Conservation (phyloP, 2,329 filamentous ascomycete genomes). For the Fusarium solani-melongenae region DNA sequence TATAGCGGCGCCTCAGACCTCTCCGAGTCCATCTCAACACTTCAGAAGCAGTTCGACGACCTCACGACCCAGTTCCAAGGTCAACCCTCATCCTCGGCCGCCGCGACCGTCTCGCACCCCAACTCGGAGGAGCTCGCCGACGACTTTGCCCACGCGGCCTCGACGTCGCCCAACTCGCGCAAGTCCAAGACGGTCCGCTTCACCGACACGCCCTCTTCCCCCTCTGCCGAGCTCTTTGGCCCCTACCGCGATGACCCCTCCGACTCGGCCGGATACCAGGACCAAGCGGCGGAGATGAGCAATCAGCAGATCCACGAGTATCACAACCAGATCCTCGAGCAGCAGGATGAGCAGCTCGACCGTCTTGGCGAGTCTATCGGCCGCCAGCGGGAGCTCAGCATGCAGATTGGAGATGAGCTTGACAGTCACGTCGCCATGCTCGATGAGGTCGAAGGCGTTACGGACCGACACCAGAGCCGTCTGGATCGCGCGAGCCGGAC, state of each 20-base stretch:
- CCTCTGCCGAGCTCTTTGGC: conserved; percentile 58
- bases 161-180: conserved; percentile 47
- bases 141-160: conserved; percentile 74
- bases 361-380: conserved; percentile 85
- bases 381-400: conserved; percentile 89
- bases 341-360: conserved; percentile 96
- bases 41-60: conserved; percentile 80
- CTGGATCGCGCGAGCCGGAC: conserved; percentile 80
- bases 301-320: conserved; percentile 91
- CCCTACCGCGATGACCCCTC: conserved; percentile 78
- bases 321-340: conserved; percentile 81
- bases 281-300: conserved; percentile 69
- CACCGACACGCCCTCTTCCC: conserved; percentile 69
- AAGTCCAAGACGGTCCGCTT: conserved; percentile 85
- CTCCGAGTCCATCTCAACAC: conserved; percentile 72
- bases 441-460: conserved; percentile 86
- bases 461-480: conserved; percentile 82
- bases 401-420: conserved; percentile 96
- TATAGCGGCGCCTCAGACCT: conserved; percentile 61
- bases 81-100: conserved; percentile 62
- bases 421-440: conserved; percentile 90
- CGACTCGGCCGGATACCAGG: conserved; percentile 66
- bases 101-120: conserved; percentile 66
- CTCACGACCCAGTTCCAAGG: conserved; percentile 85
- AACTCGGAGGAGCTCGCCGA: conserved; percentile 71